Percentiles rank a stretch among this genome's conserved stretches.
phyloP scores from a whole-genome alignment of 2,329 filamentous ascomycete species.

The Paramyrothecium sp. region DNA sequence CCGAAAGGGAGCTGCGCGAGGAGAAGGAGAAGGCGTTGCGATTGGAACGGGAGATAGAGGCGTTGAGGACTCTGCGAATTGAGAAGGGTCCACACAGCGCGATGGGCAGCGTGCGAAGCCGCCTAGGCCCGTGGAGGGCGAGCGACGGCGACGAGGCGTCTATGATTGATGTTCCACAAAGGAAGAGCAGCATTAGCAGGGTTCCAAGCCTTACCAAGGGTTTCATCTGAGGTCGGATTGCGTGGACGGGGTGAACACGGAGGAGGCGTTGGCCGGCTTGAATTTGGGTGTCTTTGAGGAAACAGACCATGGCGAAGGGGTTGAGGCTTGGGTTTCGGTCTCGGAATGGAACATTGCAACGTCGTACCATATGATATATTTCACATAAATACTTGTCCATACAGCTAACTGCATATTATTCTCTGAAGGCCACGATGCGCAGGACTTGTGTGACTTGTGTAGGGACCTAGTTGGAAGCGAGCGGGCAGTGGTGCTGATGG shows the following conservation, averaged over 20 bases:
- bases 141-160: slow-evolving; percentile 39
- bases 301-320: no score
- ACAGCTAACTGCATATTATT: no score
- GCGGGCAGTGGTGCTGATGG: no score
- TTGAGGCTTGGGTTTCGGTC: no score
- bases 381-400: no score
- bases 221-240: slow-evolving; percentile 54
- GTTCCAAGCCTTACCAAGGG: slow-evolving; percentile 72
- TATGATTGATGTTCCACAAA: slow-evolving; percentile 54
- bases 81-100: slow-evolving; percentile 56
- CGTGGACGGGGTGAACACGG: neutral
- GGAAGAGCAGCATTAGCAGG: slow-evolving; percentile 65
- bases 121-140: slow-evolving; percentile 29
- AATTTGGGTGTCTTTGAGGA: neutral
- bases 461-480: no score
- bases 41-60: slow-evolving; percentile 86
- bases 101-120: slow-evolving; percentile 40
- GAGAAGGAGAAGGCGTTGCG: slow-evolving; percentile 78
- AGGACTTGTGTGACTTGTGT: no score
- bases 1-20: slow-evolving; percentile 86
- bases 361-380: no score
- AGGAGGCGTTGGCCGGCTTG: neutral
- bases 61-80: slow-evolving; percentile 73
- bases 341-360: no score
- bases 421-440: no score